Conservation (phyloP, 169 alveolate genomes). For the Plasmodium ovale region DNA sequence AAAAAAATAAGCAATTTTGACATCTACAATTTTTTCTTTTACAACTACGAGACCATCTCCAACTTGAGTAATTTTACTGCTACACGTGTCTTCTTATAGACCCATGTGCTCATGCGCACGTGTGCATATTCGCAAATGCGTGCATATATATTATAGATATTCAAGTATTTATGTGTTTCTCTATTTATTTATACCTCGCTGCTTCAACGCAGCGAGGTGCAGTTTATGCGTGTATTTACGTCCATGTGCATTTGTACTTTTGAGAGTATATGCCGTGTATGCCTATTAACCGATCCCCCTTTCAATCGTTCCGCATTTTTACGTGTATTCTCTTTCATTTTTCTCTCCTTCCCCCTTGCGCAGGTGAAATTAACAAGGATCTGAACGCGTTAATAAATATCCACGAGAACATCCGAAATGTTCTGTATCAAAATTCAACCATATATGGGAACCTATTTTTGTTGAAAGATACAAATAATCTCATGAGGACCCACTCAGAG, state of each 20-base stretch:
- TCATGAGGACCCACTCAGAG: conserved; percentile 44
- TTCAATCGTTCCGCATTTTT: too few species aligned
- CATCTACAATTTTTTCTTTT: conserved; percentile 42
- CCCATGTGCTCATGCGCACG: neutral
- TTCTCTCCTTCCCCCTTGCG: neutral
- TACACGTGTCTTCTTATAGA: too few species aligned
- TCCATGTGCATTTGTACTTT: too few species aligned
- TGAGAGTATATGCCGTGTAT: too few species aligned
- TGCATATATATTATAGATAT: neutral
- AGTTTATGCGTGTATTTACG: neutral
- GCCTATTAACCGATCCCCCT: too few species aligned
- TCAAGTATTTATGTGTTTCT: neutral
- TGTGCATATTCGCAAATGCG: neutral
- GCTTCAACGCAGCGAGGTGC: neutral
- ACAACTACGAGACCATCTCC: conserved; percentile 43
- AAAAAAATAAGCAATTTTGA: conserved; percentile 54
- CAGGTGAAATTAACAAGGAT: conserved; percentile 55
- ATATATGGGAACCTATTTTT: conserved; percentile 36
- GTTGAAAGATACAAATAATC: conserved; percentile 8
- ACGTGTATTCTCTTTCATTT: too few species aligned
- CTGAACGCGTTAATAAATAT: conserved; percentile 28
- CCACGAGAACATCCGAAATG: conserved; percentile 16
- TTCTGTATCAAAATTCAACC: conserved; percentile 58
- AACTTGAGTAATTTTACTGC: conserved; percentile 46
- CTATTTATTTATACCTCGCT: neutral